These are phyloP conservation scores for Sphaerulina vaccinii DNA, from an alignment of 2,329 filamentous ascomycete species.

Conservation along the genomic window DNA sequence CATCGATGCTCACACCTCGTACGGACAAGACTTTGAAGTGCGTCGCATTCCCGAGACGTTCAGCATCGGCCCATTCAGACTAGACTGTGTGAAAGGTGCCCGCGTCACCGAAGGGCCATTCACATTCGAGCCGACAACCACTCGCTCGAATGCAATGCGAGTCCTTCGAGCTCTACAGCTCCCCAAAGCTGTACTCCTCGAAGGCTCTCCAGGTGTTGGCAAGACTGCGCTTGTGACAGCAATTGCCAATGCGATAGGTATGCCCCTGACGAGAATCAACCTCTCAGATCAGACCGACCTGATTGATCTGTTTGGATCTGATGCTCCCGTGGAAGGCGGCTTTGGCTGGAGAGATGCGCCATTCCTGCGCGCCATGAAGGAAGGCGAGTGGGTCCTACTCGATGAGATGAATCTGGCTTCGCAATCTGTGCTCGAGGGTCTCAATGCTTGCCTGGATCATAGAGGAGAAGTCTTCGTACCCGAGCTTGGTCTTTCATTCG, in stretches of 20 bases:
- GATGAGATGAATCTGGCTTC: conserved; percentile 99
- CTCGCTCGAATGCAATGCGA: conserved; percentile 83
- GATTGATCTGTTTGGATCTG: conserved; percentile 95
- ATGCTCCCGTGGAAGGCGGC: conserved; percentile 91
- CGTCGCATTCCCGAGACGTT: conserved; percentile 55
- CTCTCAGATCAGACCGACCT: conserved; percentile 96
- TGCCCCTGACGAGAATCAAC: conserved; percentile 88
- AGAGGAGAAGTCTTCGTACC: conserved; percentile 93
- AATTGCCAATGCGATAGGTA: conserved; percentile 74
- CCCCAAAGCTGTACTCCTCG: conserved; percentile 85
- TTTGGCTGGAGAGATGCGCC: conserved; percentile 96
- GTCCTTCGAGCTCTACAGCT: conserved; percentile 86
- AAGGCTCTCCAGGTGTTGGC: conserved; percentile 96
- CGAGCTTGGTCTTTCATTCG: conserved; percentile 91
- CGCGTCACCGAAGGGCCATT: conserved; percentile 55
- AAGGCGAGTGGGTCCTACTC: conserved; percentile 90
- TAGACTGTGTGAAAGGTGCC: conserved; percentile 43
- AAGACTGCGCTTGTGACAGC: conserved; percentile 93
- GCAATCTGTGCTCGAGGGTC: conserved; percentile 90
- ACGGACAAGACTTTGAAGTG: conserved; percentile 63
- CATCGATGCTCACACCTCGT: conserved; percentile 63
- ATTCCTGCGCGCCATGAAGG: conserved; percentile 94
- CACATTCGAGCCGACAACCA: conserved; percentile 86
- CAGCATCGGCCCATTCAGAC: conserved; percentile 71
- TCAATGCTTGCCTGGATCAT: conserved; percentile 96